phyloP scores from a whole-genome alignment of 257 asterid genomes.

The Nyctanthes arbortristis region DNA sequence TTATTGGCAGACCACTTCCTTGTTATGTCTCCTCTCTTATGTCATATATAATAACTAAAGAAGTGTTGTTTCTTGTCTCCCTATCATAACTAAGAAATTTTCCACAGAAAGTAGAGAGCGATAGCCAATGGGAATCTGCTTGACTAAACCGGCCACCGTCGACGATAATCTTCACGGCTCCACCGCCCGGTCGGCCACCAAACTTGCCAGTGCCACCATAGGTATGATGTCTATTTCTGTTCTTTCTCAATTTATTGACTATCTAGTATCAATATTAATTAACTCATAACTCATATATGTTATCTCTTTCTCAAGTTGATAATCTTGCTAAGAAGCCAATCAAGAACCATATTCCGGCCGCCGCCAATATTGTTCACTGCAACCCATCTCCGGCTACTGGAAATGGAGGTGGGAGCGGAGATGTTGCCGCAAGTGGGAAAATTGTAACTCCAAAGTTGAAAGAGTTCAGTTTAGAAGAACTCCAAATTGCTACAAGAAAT shows the following conservation, averaged over 20 bases:
- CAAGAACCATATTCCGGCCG: neutral
- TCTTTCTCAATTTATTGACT: neutral
- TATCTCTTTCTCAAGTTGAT: neutral
- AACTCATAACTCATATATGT: neutral
- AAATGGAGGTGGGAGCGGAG: conserved; percentile 11
- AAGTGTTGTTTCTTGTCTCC: conserved; percentile 20
- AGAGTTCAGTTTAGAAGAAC: conserved; percentile 45
- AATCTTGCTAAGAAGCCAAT: neutral
- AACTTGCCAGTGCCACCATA: conserved; percentile 32
- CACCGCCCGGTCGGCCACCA: conserved; percentile 24
- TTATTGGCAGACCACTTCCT: too few relatives aligned
- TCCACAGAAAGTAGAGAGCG: neutral
- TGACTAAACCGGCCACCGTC: conserved; percentile 34
- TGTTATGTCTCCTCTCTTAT: too few relatives aligned
- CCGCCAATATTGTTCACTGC: neutral
- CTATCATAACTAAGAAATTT: conserved; percentile 26
- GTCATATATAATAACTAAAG: too few relatives aligned
- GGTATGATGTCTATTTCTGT: conserved; percentile 20
- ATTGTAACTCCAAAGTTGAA: conserved; percentile 46
- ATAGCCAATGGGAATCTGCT: conserved; percentile 49
- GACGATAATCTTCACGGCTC: conserved; percentile 11
- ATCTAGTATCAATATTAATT: neutral
- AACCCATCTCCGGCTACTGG: neutral
- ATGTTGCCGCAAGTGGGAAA: conserved; percentile 34
- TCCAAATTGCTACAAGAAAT: conserved; percentile 48